phyloP scores from a whole-genome alignment of 1,139 yeast species.

The Schizosaccharomyces versatilis region DNA sequence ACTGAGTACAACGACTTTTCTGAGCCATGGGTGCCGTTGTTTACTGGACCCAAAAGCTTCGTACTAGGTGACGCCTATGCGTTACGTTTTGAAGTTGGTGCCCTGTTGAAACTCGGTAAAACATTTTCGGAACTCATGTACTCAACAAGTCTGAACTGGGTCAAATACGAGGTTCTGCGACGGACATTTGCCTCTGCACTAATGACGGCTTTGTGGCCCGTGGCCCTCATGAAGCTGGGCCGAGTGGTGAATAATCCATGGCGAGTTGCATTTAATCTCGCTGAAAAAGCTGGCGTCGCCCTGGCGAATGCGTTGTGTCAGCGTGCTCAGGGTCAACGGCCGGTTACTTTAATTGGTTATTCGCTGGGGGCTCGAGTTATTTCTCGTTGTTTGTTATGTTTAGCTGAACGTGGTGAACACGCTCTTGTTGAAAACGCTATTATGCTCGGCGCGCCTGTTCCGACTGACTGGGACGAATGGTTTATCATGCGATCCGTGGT shows the following conservation, averaged over 20 bases:
- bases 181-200: slow-evolving; percentile 73
- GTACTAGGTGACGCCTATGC: slow-evolving; percentile 27
- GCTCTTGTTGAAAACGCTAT: slow-evolving; percentile 80
- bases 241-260: slow-evolving; percentile 89
- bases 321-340: slow-evolving; percentile 83
- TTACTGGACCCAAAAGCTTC: slow-evolving; percentile 32
- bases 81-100: slow-evolving; percentile 90
- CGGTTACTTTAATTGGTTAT: slow-evolving; percentile 80
- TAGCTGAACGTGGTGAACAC: slow-evolving; percentile 58
- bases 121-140: slow-evolving; percentile 59
- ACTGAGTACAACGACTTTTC: slow-evolving; percentile 85
- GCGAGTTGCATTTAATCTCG: slow-evolving; percentile 90
- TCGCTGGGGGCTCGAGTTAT: slow-evolving; percentile 85
- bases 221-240: slow-evolving; percentile 72
- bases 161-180: slow-evolving; percentile 18
- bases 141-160: slow-evolving; percentile 34
- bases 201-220: slow-evolving; percentile 81
- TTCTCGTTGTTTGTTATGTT: slow-evolving; percentile 68
- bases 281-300: slow-evolving; percentile 25
- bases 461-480: slow-evolving; percentile 57
- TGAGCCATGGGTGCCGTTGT: slow-evolving; percentile 91
- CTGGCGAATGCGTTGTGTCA: slow-evolving; percentile 77
- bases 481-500: slow-evolving; percentile 67
- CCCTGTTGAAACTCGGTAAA: slow-evolving; percentile 89
- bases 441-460: slow-evolving; percentile 71